Evolutionary conservation across 305 asterid species (phyloP).

Genomic region (Solanum hybrid): DNA sequence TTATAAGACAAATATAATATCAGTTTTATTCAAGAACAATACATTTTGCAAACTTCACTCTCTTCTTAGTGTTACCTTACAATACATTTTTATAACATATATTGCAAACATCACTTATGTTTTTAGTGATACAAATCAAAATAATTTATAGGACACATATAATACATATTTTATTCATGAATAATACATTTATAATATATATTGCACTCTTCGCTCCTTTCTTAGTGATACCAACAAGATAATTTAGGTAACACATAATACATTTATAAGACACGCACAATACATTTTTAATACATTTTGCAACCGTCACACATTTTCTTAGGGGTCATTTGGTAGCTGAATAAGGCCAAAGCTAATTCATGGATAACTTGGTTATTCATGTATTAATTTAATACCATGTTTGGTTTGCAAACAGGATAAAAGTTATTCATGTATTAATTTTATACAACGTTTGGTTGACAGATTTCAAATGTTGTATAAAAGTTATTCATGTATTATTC

Average conservation of each 20-base stretch:
- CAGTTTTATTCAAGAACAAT: background rate
- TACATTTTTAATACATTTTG: background rate
- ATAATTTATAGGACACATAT: background rate
- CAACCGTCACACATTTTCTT: background rate
- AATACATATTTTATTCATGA: too few relatives aligned
- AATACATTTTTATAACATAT: background rate
- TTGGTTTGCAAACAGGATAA: too few relatives aligned
- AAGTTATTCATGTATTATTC: too few relatives aligned
- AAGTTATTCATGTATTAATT: too few relatives aligned
- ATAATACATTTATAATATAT: too few relatives aligned
- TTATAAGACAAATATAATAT: background rate
- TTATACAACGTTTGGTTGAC: too few relatives aligned
- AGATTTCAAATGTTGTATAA: too few relatives aligned
- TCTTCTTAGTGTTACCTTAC: background rate
- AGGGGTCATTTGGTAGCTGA: too few relatives aligned
- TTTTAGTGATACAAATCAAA: background rate
- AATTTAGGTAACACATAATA: background rate
- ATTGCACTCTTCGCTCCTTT: background rate
- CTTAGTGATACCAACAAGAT: background rate
- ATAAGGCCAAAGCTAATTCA: too few relatives aligned
- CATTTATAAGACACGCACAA: background rate
- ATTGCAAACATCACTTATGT: background rate
- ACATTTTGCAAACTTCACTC: background rate
- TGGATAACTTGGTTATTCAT: too few relatives aligned
- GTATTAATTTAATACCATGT: too few relatives aligned